Conservation (phyloP, 2,329 filamentous ascomycete genomes). For the Thelonectria olida region DNA sequence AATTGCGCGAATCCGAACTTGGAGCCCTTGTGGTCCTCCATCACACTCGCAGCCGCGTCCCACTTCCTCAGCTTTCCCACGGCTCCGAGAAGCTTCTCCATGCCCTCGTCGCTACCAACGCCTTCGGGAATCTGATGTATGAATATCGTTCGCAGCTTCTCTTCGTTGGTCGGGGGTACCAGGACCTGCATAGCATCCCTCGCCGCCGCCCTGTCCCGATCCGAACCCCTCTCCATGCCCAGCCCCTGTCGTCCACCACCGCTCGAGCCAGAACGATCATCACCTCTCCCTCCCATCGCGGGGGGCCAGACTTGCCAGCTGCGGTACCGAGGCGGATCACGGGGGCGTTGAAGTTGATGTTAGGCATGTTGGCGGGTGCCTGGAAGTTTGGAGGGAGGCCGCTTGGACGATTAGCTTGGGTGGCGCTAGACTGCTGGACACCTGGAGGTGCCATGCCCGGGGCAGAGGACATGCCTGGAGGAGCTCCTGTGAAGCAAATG, state of each 20-base stretch:
- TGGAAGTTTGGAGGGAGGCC: constrained; percentile 86
- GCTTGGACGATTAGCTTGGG: constrained; percentile 82
- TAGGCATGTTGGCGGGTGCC: constrained; percentile 89
- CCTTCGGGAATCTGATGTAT: constrained; percentile 86
- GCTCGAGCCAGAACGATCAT: constrained; percentile 42
- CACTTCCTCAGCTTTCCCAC: constrained; percentile 85
- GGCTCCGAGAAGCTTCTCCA: constrained; percentile 81
- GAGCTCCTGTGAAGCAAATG: constrained; percentile 63
- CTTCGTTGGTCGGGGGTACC: constrained; percentile 85
- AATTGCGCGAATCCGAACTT: constrained; percentile 97
- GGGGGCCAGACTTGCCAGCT: constrained; percentile 67
- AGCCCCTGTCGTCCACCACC: constrained; percentile 56
- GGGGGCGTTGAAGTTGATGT: constrained; percentile 97
- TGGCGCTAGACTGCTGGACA: constrained; percentile 77
- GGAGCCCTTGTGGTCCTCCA: constrained; percentile 78
- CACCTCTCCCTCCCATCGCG: constrained; percentile 53
- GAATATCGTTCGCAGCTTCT: constrained; percentile 91
- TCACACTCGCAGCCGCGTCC: constrained; percentile 74
- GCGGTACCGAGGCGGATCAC: constrained; percentile 92
- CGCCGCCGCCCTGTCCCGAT: constrained; percentile 72
- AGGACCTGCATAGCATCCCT: constrained; percentile 77
- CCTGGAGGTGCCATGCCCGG: constrained; percentile 84
- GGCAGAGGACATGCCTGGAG: constrained; percentile 81
- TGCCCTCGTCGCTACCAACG: constrained; percentile 76
- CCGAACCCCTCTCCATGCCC: constrained; percentile 72